Evolutionary conservation across 2,329 filamentous ascomycete genomes (phyloP).

Genomic region (Colletotrichum lindemuthianum): DNA sequence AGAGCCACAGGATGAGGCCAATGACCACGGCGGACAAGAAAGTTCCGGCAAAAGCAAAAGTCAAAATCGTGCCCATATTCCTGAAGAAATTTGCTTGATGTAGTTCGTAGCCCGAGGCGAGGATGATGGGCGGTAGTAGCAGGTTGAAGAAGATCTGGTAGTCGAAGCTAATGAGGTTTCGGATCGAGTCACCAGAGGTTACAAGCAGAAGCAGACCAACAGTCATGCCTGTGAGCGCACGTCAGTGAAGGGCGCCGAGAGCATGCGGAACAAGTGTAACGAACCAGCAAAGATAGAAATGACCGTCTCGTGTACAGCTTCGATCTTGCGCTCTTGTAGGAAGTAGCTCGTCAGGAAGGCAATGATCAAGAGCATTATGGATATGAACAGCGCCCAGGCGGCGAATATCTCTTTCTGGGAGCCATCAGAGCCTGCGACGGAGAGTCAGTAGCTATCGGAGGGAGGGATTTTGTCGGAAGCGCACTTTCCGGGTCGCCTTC

Average conservation of each 20-base stretch:
- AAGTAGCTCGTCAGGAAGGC: conserved; percentile 98
- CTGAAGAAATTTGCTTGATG: conserved; percentile 99
- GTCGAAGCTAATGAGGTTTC: conserved; percentile 93
- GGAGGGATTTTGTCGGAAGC: conserved; percentile 5
- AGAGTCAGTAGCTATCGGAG: conserved; percentile 30
- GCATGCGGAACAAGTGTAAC: conserved; percentile 31
- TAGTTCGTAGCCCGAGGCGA: conserved; percentile 95
- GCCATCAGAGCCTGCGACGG: conserved; percentile 33
- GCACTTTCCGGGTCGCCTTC: conserved; percentile 34
- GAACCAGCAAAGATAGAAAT: conserved; percentile 96
- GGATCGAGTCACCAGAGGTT: conserved; percentile 82
- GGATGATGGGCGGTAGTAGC: conserved; percentile 96
- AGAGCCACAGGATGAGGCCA: conserved; percentile 87
- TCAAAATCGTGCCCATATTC: conserved; percentile 96
- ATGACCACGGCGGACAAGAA: conserved; percentile 98
- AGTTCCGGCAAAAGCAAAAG: conserved; percentile 96
- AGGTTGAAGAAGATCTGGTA: conserved; percentile 99
- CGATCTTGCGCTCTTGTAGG: conserved; percentile 94
- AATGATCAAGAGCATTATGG: conserved; percentile 91
- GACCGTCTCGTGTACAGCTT: conserved; percentile 97
- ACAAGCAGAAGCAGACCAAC: conserved; percentile 90
- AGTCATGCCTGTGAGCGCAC: conserved; percentile 77
- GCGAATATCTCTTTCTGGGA: conserved; percentile 90
- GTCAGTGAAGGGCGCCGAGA: background rate
- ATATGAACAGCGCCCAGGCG: conserved; percentile 97